Percentiles rank a stretch among this genome's conserved stretches.
Conservation (phyloP, 768 basidiomycete species). For the Tulasnella sp. region DNA sequence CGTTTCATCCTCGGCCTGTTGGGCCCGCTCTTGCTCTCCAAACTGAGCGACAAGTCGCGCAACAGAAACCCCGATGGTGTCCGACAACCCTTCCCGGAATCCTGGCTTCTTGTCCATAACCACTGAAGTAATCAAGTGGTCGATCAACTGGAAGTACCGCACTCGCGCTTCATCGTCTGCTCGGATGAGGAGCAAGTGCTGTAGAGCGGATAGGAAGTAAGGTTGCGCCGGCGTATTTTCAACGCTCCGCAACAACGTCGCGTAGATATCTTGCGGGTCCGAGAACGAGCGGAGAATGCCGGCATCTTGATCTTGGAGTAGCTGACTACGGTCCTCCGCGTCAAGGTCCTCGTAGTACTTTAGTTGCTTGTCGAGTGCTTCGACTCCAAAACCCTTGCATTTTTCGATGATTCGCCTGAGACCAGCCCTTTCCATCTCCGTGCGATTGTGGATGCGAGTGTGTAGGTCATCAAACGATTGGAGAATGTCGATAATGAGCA, state of each 20-base stretch:
- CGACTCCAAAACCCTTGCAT: slow-evolving; percentile 66
- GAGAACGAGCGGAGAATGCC: slow-evolving; percentile 74
- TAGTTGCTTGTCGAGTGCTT: slow-evolving; percentile 68
- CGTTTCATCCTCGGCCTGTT: slow-evolving; percentile 77
- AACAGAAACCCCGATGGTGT: slow-evolving; percentile 86
- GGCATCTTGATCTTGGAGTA: slow-evolving; percentile 76
- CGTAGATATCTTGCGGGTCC: slow-evolving; percentile 85
- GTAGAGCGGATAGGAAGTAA: slow-evolving; percentile 91
- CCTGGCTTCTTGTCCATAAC: slow-evolving; percentile 88
- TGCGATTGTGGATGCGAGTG: slow-evolving; percentile 80
- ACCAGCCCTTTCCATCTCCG: slow-evolving; percentile 88
- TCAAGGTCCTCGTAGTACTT: slow-evolving; percentile 60
- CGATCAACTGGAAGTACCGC: slow-evolving; percentile 89
- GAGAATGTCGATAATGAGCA: slow-evolving; percentile 72
- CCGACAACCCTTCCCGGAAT: slow-evolving; percentile 68
- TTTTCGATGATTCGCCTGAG: slow-evolving; percentile 71
- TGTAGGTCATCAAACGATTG: slow-evolving; percentile 73
- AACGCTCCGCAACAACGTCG: slow-evolving; percentile 76
- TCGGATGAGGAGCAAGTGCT: slow-evolving; percentile 87
- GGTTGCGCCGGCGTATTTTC: slow-evolving; percentile 76
- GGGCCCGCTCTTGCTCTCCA: slow-evolving; percentile 84
- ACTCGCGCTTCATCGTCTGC: slow-evolving; percentile 83
- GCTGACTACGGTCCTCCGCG: slow-evolving; percentile 72
- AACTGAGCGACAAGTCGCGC: slow-evolving; percentile 86
- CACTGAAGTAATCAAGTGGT: slow-evolving; percentile 85